Conservation (phyloP, 345 rosid genomes). For the Tarenaya hassleriana region DNA sequence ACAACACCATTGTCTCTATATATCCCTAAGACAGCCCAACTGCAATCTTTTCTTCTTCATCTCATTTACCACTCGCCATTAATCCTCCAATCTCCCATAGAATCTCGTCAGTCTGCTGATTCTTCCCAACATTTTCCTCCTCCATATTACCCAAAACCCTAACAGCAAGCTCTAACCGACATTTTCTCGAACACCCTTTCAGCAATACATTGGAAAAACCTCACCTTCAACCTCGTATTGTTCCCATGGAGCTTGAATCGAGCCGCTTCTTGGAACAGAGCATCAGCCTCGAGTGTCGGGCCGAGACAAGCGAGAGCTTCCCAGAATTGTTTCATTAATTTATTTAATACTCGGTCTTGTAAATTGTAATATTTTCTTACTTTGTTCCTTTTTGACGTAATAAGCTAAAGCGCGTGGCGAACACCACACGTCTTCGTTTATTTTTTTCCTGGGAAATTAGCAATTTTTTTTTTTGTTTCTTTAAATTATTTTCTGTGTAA, state of each 20-base stretch:
- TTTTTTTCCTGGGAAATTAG: no score
- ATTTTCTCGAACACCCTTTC: constrained; percentile 48
- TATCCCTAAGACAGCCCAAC: constrained; percentile 43
- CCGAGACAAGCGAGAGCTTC: constrained; percentile 42
- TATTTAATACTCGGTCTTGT: no score
- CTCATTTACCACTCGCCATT: constrained; percentile 48
- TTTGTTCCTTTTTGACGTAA: no score
- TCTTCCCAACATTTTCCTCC: constrained; percentile 26
- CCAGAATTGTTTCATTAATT: no score
- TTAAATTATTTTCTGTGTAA: no score
- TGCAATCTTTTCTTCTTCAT: constrained; percentile 42
- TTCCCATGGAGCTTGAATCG: constrained; percentile 32
- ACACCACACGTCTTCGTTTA: no score
- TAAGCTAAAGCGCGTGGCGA: no score
- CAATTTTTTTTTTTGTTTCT: no score
- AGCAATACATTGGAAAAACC: constrained; percentile 43
- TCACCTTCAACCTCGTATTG: constrained; percentile 22
- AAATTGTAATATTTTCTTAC: no score
- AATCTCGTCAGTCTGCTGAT: constrained; percentile 42
- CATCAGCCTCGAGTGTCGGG: constrained; percentile 57
- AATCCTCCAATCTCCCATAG: constrained; percentile 51
- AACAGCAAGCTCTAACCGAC: constrained; percentile 39
- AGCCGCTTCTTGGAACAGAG: constrained; percentile 45
- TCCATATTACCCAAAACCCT: constrained; percentile 39
- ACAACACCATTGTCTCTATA: constrained; percentile 74